Conservation (phyloP, 768 basidiomycete genomes). For the Tricholoma flavovirens region DNA sequence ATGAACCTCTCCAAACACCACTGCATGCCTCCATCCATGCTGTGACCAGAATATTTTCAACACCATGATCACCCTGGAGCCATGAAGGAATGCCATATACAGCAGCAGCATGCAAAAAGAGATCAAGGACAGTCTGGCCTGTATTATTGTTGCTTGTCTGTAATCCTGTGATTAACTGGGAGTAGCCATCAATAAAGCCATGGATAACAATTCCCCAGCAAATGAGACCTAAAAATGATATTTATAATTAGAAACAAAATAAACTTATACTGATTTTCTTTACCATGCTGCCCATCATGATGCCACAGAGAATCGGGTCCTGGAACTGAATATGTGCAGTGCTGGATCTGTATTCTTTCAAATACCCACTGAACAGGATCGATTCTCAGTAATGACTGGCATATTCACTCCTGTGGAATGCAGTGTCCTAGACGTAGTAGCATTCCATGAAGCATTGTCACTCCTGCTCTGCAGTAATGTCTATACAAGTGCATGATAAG, state of each 20-base stretch:
- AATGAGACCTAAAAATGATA: slow-evolving; percentile 20
- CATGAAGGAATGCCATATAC: slow-evolving; percentile 25
- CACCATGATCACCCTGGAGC: slow-evolving; percentile 33
- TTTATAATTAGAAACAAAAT: background rate
- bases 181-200: slow-evolving; percentile 29
- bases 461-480: slow-evolving; percentile 8
- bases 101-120: slow-evolving; percentile 22
- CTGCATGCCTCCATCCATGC: slow-evolving; percentile 21
- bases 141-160: slow-evolving; percentile 32
- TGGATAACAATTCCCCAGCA: slow-evolving; percentile 28
- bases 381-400: slow-evolving; percentile 11
- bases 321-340: slow-evolving; percentile 19
- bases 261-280: too few species aligned
- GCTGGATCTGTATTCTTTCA: slow-evolving; percentile 13
- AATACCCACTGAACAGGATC: slow-evolving; percentile 12
- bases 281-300: slow-evolving; percentile 33
- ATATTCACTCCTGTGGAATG: slow-evolving; percentile 7
- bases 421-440: slow-evolving; percentile 9
- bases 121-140: slow-evolving; percentile 27
- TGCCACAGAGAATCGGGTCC: slow-evolving; percentile 30
- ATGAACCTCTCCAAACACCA: slow-evolving; percentile 21
- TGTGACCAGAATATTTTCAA: slow-evolving; percentile 31
- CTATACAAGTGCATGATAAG: background rate
- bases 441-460: slow-evolving; percentile 19
- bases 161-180: slow-evolving; percentile 18